Evolutionary conservation across 441 rosid genomes (phyloP), one percentile per base, ranked within the genome.

Genomic region (Breynia disticha): DNA sequence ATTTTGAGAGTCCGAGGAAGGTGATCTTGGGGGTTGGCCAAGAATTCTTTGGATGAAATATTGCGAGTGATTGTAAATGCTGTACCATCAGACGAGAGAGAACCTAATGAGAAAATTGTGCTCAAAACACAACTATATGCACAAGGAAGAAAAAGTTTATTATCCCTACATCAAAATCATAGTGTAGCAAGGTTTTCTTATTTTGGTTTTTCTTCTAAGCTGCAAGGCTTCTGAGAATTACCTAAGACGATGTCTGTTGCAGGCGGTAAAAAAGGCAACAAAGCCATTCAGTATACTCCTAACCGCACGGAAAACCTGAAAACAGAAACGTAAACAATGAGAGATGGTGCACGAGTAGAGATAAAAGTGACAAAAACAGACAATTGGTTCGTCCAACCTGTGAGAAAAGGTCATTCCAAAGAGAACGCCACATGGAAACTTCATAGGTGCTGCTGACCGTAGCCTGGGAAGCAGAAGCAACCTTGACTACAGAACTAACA

Each of bases 211-310:
- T 10, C 43, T 39, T 14, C 15, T 1, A 39, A 39, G 4, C 14
- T 39, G 43, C 9, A 39, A 14, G 43, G 14, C 43, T 19, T 49
- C 50, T 28, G 16, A 48, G 32, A 7, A 42, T 44, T 76, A 93
- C 99, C 99, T 86, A 28, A 93, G 95, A 51, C 97, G 96, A 77
- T 93, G 99, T 71, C 95, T 79, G 73, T 93, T 89, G 77, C 99
- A 93, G 20, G 97, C 83, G 37, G 84, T 64, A 63, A 89, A 89
- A 79, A 84, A 84, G 46, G 86, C 99, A 38, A 82, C 80, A 61
- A 89, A 79, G 35, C 99, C 99, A 61, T 93, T 73, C 64, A 86
- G 60, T 72, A 94, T 89, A 55, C 95, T 85, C 75, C 81, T 84
- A 19, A 94, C 70, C 19, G 97, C 95, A 64, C 94, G 95, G 22